Percentiles rank a stretch among this genome's conserved stretches.
These are phyloP conservation scores for Tricholoma sp. DNA, from an alignment of 768 basidiomycete species.

Conservation along the genomic window DNA sequence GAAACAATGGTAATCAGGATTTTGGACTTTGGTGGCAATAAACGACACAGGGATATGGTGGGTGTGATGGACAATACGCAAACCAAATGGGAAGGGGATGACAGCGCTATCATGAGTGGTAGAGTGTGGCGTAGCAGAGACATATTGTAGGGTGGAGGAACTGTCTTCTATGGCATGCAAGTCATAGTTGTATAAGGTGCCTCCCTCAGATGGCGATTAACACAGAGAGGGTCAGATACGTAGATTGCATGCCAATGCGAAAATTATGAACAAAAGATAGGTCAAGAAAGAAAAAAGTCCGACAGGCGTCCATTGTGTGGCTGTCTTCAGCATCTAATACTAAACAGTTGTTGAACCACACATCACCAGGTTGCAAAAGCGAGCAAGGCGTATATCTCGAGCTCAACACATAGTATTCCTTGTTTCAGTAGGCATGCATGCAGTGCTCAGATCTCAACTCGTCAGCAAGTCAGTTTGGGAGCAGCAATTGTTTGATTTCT, in stretches of 20 bases:
- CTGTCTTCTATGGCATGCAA: constrained; percentile 56
- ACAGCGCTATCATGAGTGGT: constrained; percentile 4
- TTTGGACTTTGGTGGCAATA: constrained; percentile 10
- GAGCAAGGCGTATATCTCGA: constrained; percentile 60
- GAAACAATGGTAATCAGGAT: constrained; percentile 12
- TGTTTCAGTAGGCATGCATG: constrained; percentile 67
- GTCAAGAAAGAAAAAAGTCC: constrained; percentile 12
- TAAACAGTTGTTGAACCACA: constrained; percentile 1
- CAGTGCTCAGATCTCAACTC: constrained; percentile 72
- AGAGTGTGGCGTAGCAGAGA: constrained; percentile 8
- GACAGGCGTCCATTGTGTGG: constrained; percentile 56
- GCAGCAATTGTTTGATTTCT: constrained; percentile 73
- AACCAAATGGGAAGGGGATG: constrained; percentile 3
- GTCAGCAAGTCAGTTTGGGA: constrained; percentile 72
- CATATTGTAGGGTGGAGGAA: constrained; percentile 12
- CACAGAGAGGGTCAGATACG: constrained; percentile 29
- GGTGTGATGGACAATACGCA: background rate
- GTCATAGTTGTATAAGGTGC: constrained; percentile 49
- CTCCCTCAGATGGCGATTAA: constrained; percentile 69
- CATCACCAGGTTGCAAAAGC: background rate
- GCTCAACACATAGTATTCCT: constrained; percentile 94
- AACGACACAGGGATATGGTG: constrained; percentile 14
- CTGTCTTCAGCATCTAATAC: constrained; percentile 74
- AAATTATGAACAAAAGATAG: constrained; percentile 24
- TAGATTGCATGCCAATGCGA: constrained; percentile 40